Conservation (phyloP, 495 filamentous ascomycete genomes). For the Talaromyces liani region DNA sequence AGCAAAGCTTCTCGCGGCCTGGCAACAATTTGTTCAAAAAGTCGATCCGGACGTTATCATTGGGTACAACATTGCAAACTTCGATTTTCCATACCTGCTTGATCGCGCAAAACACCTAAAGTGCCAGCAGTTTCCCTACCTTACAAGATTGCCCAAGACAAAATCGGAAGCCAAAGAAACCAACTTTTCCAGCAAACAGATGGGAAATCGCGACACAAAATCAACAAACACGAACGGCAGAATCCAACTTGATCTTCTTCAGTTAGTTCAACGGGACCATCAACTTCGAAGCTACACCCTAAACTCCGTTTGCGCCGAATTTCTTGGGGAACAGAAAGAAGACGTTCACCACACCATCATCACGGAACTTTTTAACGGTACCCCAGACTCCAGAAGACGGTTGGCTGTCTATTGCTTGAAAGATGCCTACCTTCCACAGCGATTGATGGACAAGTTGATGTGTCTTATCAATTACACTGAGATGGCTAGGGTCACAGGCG, state of each 20-base stretch:
- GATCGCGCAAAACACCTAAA: constrained; percentile 83
- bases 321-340: constrained; percentile 96
- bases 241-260: constrained; percentile 87
- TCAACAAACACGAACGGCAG: constrained; percentile 89
- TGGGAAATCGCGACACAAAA: constrained; percentile 94
- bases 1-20: constrained; percentile 76
- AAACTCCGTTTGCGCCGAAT: constrained; percentile 95
- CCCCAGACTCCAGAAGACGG: constrained; percentile 80
- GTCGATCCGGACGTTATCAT: constrained; percentile 98
- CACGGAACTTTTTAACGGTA: constrained; percentile 93
- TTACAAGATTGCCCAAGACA: constrained; percentile 63
- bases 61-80: constrained; percentile 98
- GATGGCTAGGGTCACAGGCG: constrained; percentile 98
- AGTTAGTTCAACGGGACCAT: constrained; percentile 88
- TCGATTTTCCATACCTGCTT: constrained; percentile 96
- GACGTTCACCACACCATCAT: constrained; percentile 99
- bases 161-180: constrained; percentile 62
- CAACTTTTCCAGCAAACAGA: constrained; percentile 96
- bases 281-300: constrained; percentile 95
- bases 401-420: constrained; percentile 96
- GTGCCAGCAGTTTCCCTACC: constrained; percentile 67
- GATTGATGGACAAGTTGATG: constrained; percentile 95
- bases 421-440: constrained; percentile 91
- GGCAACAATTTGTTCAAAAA: constrained; percentile 82
- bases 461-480: constrained; percentile 97